These are phyloP conservation scores for Porogramme epimiltina DNA, from an alignment of 1,284 basidiomycete genomes.

Conservation along the genomic window DNA sequence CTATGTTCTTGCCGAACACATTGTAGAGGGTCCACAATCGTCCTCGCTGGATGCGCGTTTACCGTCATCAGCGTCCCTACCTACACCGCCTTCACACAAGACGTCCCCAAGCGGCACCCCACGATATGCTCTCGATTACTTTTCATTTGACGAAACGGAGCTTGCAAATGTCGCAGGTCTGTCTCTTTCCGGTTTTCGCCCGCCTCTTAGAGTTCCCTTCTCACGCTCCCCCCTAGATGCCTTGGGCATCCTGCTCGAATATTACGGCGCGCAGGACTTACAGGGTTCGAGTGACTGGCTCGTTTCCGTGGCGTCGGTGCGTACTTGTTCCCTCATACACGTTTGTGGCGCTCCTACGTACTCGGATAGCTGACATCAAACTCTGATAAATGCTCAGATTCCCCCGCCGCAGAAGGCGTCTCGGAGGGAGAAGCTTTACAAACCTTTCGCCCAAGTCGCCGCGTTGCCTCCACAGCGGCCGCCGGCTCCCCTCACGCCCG, in stretches of 20 bases:
- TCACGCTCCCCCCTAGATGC: slow-evolving; percentile 45
- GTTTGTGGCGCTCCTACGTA: neutral
- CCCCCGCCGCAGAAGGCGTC: slow-evolving; percentile 38
- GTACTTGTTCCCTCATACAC: slow-evolving; percentile 26
- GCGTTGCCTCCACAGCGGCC: slow-evolving; percentile 6
- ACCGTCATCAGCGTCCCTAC: slow-evolving; percentile 32
- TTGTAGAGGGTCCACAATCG: slow-evolving; percentile 70
- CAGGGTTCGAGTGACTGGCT: slow-evolving; percentile 52
- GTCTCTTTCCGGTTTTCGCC: slow-evolving; percentile 12
- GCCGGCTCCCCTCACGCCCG: slow-evolving; percentile 4
- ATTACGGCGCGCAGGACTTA: slow-evolving; percentile 65
- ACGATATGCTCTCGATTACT: slow-evolving; percentile 66
- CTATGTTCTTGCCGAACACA: slow-evolving; percentile 71
- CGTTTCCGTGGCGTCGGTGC: slow-evolving; percentile 49
- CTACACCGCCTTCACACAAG: slow-evolving; percentile 68
- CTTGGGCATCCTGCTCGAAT: slow-evolving; percentile 68
- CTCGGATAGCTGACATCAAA: neutral
- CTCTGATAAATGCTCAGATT: slow-evolving; percentile 35
- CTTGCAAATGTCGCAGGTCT: slow-evolving; percentile 60
- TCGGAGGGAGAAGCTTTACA: slow-evolving; percentile 27
- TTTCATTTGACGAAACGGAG: slow-evolving; percentile 61
- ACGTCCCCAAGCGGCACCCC: slow-evolving; percentile 69
- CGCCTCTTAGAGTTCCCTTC: neutral
- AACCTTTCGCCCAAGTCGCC: slow-evolving; percentile 23
- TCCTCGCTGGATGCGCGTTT: slow-evolving; percentile 68